Evolutionary conservation across 352 stramenopile species (phyloP).

Genomic region (Pythium sp.): DNA sequence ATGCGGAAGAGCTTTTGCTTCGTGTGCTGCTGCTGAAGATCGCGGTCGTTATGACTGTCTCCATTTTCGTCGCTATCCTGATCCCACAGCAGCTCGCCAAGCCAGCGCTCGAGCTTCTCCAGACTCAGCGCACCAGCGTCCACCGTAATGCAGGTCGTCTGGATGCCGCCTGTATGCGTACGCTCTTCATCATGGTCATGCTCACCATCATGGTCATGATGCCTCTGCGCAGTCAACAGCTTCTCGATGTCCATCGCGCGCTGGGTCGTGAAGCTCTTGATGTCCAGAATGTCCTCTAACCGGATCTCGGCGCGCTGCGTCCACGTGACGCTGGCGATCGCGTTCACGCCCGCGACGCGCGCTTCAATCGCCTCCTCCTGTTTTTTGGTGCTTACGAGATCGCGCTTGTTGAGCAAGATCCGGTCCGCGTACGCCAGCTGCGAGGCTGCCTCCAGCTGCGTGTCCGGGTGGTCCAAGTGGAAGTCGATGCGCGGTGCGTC

Average conservation of each 20-base stretch:
- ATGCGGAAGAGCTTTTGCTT: slow-evolving; percentile 64
- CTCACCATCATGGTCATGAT: slow-evolving; percentile 18
- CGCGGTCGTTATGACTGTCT: background rate
- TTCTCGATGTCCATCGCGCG: slow-evolving; percentile 58
- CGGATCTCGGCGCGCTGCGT: slow-evolving; percentile 57
- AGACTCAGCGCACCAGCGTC: slow-evolving; percentile 32
- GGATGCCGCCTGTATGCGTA: slow-evolving; percentile 59
- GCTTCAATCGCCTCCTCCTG: slow-evolving; percentile 38
- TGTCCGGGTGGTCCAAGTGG: slow-evolving; percentile 60
- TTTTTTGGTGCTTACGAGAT: slow-evolving; percentile 86
- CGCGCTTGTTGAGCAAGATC: slow-evolving; percentile 98
- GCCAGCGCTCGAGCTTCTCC: slow-evolving; percentile 67
- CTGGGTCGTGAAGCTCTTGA: slow-evolving; percentile 74
- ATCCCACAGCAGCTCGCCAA: slow-evolving; percentile 69
- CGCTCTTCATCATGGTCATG: slow-evolving; percentile 13
- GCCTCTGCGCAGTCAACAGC: slow-evolving; percentile 18
- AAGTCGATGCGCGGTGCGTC: slow-evolving; percentile 92
- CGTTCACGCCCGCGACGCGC: slow-evolving; percentile 56
- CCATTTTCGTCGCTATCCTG: slow-evolving; percentile 30
- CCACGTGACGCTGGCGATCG: slow-evolving; percentile 61
- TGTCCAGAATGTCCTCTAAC: slow-evolving; percentile 72
- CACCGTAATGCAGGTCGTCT: slow-evolving; percentile 66
- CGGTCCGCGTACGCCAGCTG: slow-evolving; percentile 98
- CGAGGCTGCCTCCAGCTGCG: slow-evolving; percentile 86
- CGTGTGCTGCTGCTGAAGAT: background rate